These are phyloP conservation scores for Noccaea bulbosa DNA, from an alignment of 345 rosid species.

Conservation along the genomic window DNA sequence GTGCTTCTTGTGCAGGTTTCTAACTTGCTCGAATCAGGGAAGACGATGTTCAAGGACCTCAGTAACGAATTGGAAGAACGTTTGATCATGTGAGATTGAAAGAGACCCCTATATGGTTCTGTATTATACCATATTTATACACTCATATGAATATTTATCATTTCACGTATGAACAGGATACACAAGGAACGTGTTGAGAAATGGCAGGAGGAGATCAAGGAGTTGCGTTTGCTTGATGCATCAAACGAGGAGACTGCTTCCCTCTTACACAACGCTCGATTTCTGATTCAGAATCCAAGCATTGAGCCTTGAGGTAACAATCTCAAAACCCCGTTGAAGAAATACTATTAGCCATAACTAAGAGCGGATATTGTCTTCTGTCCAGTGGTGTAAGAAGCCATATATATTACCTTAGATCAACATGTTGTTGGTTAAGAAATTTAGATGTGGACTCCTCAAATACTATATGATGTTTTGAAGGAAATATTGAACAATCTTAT, in stretches of 20 bases:
- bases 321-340: neutral
- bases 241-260: constrained; percentile 74
- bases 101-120: constrained; percentile 14
- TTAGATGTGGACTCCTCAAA: too few relatives aligned
- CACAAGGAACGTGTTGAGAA: constrained; percentile 81
- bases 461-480: constrained; percentile 11
- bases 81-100: constrained; percentile 59
- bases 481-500: constrained; percentile 5
- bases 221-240: constrained; percentile 68
- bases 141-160: neutral
- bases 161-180: constrained; percentile 52
- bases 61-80: constrained; percentile 78
- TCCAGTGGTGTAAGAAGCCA: constrained; percentile 7
- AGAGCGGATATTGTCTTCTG: constrained; percentile 15
- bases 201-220: constrained; percentile 90
- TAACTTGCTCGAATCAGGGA: constrained; percentile 76
- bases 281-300: constrained; percentile 63
- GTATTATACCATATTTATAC: constrained; percentile 16
- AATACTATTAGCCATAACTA: neutral
- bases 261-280: constrained; percentile 66
- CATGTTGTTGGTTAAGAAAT: constrained; percentile 21
- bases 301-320: constrained; percentile 52
- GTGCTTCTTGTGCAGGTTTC: constrained; percentile 57
- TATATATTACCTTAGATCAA: constrained; percentile 23
- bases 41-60: constrained; percentile 76